phyloP scores from a whole-genome alignment of 495 filamentous ascomycete species.

The Hypoxylon fuscum region DNA sequence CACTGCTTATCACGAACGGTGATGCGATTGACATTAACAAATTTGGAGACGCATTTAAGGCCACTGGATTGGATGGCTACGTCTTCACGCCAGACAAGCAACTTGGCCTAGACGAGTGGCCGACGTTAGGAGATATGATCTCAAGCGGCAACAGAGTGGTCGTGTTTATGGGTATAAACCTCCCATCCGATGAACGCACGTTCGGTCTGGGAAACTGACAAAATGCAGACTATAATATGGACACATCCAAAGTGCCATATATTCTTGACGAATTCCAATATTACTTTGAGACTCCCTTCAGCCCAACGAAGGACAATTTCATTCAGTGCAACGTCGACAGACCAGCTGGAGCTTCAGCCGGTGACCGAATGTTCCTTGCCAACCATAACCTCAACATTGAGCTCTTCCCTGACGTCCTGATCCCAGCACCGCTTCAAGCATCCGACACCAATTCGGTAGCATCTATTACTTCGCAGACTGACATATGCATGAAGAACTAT shows the following conservation, averaged over 20 bases:
- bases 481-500: constrained; percentile 70
- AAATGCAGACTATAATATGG: constrained; percentile 72
- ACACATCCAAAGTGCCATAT: constrained; percentile 73
- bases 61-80: constrained; percentile 67
- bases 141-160: constrained; percentile 52
- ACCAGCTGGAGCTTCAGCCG: constrained; percentile 58
- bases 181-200: neutral
- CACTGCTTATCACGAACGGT: constrained; percentile 79
- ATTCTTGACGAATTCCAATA: constrained; percentile 74
- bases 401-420: constrained; percentile 61
- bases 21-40: constrained; percentile 68
- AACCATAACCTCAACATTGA: constrained; percentile 85
- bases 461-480: constrained; percentile 71
- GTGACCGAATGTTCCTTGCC: constrained; percentile 76
- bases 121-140: constrained; percentile 77
- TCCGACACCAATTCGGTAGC: constrained; percentile 68
- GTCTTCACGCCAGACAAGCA: constrained; percentile 70
- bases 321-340: constrained; percentile 68
- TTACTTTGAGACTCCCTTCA: constrained; percentile 75
- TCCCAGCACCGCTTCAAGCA: constrained; percentile 67
- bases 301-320: constrained; percentile 64
- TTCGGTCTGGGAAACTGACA: constrained; percentile 1
- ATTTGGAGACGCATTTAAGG: constrained; percentile 66
- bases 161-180: constrained; percentile 50
- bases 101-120: constrained; percentile 76